A percentile compares a stretch with the other conserved stretches of the same genome.
Conservation (phyloP, 345 rosid genomes). For the Salix caprea region DNA sequence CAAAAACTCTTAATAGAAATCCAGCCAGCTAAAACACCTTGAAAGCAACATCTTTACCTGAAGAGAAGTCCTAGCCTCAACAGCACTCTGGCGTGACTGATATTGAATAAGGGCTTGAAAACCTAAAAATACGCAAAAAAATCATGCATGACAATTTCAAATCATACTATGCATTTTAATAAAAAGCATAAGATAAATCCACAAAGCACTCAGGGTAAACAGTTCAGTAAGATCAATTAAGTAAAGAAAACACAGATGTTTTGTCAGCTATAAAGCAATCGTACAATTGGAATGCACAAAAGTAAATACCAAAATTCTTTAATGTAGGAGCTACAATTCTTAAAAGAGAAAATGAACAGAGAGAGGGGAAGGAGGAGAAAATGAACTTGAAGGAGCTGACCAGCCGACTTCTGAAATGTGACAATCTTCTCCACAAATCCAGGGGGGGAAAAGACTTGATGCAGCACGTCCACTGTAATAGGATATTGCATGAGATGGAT, state of each 20-base stretch:
- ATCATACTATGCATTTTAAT: not conserved
- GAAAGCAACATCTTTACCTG: constrained; percentile 46
- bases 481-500: constrained; percentile 95
- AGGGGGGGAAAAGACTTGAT: constrained; percentile 89
- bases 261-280: constrained; percentile 5
- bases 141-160: constrained; percentile 4
- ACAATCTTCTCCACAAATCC: constrained; percentile 95
- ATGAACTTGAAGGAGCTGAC: constrained; percentile 47
- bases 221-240: not conserved
- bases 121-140: constrained; percentile 42
- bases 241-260: constrained; percentile 3
- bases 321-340: constrained; percentile 1
- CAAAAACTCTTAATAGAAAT: constrained; percentile 6
- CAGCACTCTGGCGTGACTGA: constrained; percentile 69
- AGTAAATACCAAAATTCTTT: constrained; percentile 7
- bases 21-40: constrained; percentile 3
- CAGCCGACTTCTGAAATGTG: constrained; percentile 98
- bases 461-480: constrained; percentile 93
- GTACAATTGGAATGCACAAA: constrained; percentile 1
- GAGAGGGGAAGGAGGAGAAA: not conserved
- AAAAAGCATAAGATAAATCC: constrained; percentile 2
- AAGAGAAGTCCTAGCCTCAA: constrained; percentile 77
- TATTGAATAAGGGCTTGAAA: constrained; percentile 96
- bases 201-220: not conserved
- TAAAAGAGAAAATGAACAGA: not conserved